A percentile compares a stretch with the other conserved stretches of the same genome.
phyloP scores from a whole-genome alignment of 1,284 basidiomycete species.

The Moesziomyces antarcticus region DNA sequence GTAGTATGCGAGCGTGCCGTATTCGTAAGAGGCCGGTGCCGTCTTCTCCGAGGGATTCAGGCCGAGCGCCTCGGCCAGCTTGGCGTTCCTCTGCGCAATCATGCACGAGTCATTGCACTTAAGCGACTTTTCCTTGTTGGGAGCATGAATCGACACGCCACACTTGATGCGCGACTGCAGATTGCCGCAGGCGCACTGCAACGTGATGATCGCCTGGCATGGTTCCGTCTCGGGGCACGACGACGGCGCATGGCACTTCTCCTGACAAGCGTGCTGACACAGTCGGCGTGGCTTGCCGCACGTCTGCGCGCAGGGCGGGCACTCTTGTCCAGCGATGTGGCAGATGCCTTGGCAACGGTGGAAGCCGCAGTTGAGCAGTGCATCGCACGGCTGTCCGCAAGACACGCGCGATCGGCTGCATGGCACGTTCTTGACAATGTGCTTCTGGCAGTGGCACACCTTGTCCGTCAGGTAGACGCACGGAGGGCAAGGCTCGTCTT shows the following conservation, averaged over 20 bases:
- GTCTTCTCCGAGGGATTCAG: slow-evolving; percentile 52
- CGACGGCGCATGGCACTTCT: slow-evolving; percentile 62
- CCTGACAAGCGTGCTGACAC: slow-evolving; percentile 62
- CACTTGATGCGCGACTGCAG: slow-evolving; percentile 55
- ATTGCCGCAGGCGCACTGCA: slow-evolving; percentile 63
- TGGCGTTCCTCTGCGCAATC: slow-evolving; percentile 65
- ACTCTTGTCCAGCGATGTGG: slow-evolving; percentile 55
- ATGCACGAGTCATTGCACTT: slow-evolving; percentile 64
- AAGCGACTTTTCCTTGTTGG: slow-evolving; percentile 51
- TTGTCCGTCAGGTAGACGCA: slow-evolving; percentile 64
- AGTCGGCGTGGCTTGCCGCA: slow-evolving; percentile 60
- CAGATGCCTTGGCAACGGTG: slow-evolving; percentile 62
- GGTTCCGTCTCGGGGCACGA: slow-evolving; percentile 60
- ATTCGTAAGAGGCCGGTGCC: slow-evolving; percentile 43
- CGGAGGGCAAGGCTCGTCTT: slow-evolving; percentile 62
- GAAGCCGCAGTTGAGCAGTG: slow-evolving; percentile 59
- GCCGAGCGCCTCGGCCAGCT: slow-evolving; percentile 64
- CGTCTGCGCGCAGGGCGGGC: slow-evolving; percentile 57
- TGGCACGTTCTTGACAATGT: slow-evolving; percentile 60
- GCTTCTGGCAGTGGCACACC: slow-evolving; percentile 62
- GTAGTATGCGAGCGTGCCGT: slow-evolving; percentile 54
- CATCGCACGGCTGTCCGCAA: slow-evolving; percentile 60
- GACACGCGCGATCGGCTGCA: slow-evolving; percentile 60
- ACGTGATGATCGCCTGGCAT: slow-evolving; percentile 59
- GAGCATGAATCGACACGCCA: slow-evolving; percentile 48